Evolutionary conservation across 345 rosid species (phyloP), one percentile per base, ranked within the genome.

Genomic region (Anastatica hierochuntica): DNA sequence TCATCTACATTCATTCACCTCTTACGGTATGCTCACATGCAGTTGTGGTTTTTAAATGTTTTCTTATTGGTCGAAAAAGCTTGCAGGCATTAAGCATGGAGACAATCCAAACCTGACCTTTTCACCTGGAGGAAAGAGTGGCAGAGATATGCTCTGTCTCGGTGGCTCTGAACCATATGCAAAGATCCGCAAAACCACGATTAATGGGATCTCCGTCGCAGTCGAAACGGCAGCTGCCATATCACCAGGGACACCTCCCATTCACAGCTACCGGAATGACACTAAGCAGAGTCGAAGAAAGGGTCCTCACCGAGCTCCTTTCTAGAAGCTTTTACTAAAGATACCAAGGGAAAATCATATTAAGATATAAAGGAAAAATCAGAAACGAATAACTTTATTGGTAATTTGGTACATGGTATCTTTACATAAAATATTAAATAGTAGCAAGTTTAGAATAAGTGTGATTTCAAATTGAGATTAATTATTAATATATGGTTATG

Each of bases 301-400:
- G 83, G 95, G 95, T 24, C 95, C 95, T 46, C 79, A 67, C 26
- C 82, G 95, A 12, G 81, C 95, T 34, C 87, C 95, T 33, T 73
- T 79, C 40, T 74, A 20, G 30, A 59, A 39, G 4, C 8, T n/a
- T 31, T 29, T 41, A 13, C 18, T 17, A 18, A 41, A 41, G 13
- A 33, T 33, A n/a, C n/a, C n/a, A n/a, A n/a, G n/a, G n/a, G n/a
- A n/a, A n/a, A n/a, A n/a, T n/a, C n/a, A n/a, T n/a, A n/a, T n/a
- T n/a, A n/a, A n/a, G n/a, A n/a, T n/a, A n/a, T n/a, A n/a, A n/a
- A n/a, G n/a, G n/a, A n/a, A n/a, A n/a, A n/a, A n/a, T n/a, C n/a
- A n/a, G n/a, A n/a, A n/a, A n/a, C n/a, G n/a, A n/a, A n/a, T n/a
- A n/a, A n/a, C n/a, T n/a, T n/a, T n/a, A n/a, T n/a, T n/a, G n/a